Evolutionary conservation across 2,329 filamentous ascomycete species (phyloP).

Genomic region (Karstenula rhodostoma): DNA sequence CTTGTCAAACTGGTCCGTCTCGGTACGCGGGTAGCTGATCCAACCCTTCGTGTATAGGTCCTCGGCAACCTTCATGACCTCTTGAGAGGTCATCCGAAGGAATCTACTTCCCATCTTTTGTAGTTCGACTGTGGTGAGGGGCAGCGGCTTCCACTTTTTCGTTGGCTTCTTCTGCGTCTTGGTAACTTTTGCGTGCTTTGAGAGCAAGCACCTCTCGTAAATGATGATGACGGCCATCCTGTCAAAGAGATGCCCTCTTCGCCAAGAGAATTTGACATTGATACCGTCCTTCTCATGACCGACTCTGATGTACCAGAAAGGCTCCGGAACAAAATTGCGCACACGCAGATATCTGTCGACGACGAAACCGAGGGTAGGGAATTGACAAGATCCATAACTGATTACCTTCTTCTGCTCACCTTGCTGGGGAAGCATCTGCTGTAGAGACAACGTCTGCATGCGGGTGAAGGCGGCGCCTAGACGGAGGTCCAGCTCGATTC

Average conservation of each 20-base stretch:
- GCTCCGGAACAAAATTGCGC: slow-evolving; percentile 89
- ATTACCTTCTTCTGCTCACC: slow-evolving; percentile 70
- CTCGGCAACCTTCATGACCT: slow-evolving; percentile 88
- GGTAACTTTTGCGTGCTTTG: slow-evolving; percentile 78
- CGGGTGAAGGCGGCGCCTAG: slow-evolving; percentile 94
- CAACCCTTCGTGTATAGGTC: slow-evolving; percentile 90
- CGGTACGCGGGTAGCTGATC: slow-evolving; percentile 96
- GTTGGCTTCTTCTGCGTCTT: slow-evolving; percentile 92
- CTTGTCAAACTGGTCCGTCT: slow-evolving; percentile 93
- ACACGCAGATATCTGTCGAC: slow-evolving; percentile 96
- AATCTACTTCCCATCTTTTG: slow-evolving; percentile 94
- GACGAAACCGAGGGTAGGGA: slow-evolving; percentile 94
- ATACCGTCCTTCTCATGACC: slow-evolving; percentile 79
- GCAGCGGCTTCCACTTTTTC: slow-evolving; percentile 91
- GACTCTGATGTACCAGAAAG: slow-evolving; percentile 92
- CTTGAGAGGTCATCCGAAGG: slow-evolving; percentile 87
- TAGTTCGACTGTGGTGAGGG: slow-evolving; percentile 92
- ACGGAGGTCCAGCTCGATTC: slow-evolving; percentile 89
- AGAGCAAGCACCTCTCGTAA: slow-evolving; percentile 82
- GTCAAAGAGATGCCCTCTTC: slow-evolving; percentile 84
- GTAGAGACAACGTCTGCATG: slow-evolving; percentile 82
- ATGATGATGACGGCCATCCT: slow-evolving; percentile 80
- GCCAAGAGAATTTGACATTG: slow-evolving; percentile 85
- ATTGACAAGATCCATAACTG: slow-evolving; percentile 96
- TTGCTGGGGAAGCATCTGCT: slow-evolving; percentile 69